A percentile compares a stretch with the other conserved stretches of the same genome.
These are phyloP conservation scores for Hymenoscyphus albidus DNA, from an alignment of 2,329 filamentous ascomycete species.

Conservation along the genomic window DNA sequence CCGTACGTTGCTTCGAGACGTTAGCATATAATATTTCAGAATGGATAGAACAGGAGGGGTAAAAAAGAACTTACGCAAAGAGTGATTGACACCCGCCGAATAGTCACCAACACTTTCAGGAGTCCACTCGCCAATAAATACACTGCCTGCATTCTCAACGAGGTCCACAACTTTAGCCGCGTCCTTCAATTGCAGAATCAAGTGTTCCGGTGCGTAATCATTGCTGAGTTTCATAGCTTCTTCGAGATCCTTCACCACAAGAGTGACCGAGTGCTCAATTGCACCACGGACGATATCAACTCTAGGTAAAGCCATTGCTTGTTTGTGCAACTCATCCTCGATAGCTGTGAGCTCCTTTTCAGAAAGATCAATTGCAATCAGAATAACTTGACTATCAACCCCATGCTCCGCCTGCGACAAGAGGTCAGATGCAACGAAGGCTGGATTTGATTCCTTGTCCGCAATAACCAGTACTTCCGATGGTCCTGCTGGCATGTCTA, in stretches of 20 bases:
- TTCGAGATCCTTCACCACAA: slow-evolving; percentile 66
- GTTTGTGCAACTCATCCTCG: slow-evolving; percentile 83
- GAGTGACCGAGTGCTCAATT: slow-evolving; percentile 87
- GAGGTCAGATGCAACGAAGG: slow-evolving; percentile 92
- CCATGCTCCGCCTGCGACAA: slow-evolving; percentile 96
- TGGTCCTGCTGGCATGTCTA: slow-evolving; percentile 97
- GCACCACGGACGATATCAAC: slow-evolving; percentile 90
- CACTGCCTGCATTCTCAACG: slow-evolving; percentile 91
- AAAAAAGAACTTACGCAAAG: slow-evolving; percentile 67
- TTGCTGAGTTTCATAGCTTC: slow-evolving; percentile 84
- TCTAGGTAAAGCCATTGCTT: slow-evolving; percentile 81
- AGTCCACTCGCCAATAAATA: slow-evolving; percentile 95
- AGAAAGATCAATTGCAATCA: slow-evolving; percentile 77
- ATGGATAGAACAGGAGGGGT: not conserved
- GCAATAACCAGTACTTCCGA: slow-evolving; percentile 96
- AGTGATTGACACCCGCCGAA: slow-evolving; percentile 96
- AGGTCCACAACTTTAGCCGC: slow-evolving; percentile 69
- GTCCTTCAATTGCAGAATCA: slow-evolving; percentile 84
- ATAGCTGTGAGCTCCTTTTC: slow-evolving; percentile 75
- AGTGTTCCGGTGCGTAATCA: slow-evolving; percentile 90
- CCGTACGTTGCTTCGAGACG: slow-evolving; percentile 76
- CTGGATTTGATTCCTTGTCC: slow-evolving; percentile 81
- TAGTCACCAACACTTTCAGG: slow-evolving; percentile 98
- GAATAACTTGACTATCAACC: slow-evolving; percentile 89
- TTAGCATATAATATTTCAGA: slow-evolving; percentile 12